Percentiles rank a stretch among this genome's conserved stretches.
These are phyloP conservation scores for Ambrosia artemisiifolia DNA, from an alignment of 129 eudicot species.

Conservation along the genomic window DNA sequence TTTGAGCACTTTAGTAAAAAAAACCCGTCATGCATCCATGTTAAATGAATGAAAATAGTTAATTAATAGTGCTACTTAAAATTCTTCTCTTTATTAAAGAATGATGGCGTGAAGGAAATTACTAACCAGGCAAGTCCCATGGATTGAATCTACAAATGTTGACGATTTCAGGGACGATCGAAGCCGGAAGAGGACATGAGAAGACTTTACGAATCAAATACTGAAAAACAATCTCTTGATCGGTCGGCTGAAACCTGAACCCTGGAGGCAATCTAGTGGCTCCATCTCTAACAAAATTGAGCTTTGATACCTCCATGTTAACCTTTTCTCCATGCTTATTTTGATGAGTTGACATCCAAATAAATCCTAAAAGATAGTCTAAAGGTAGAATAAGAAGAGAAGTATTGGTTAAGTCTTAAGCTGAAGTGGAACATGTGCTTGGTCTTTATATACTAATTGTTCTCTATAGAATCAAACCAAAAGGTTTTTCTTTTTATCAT, in stretches of 20 bases:
- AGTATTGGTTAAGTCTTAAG: slow-evolving; percentile 23
- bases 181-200: slow-evolving; percentile 77
- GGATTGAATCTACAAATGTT: slow-evolving; percentile 53
- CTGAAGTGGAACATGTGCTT: slow-evolving; percentile 21
- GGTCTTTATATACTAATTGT: slow-evolving; percentile 27
- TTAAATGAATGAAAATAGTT: slow-evolving; percentile 3
- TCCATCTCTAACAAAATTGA: slow-evolving; percentile 69
- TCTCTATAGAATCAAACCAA: slow-evolving; percentile 30
- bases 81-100: neutral
- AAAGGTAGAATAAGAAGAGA: neutral
- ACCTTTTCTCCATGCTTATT: slow-evolving; percentile 35
- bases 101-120: neutral
- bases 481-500: slow-evolving; percentile 37
- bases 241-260: slow-evolving; percentile 85
- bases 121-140: slow-evolving; percentile 78
- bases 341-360: slow-evolving; percentile 39
- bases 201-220: slow-evolving; percentile 68
- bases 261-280: slow-evolving; percentile 75
- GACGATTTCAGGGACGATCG: slow-evolving; percentile 65
- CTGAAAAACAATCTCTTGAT: slow-evolving; percentile 82
- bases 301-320: slow-evolving; percentile 39
- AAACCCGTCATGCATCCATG: neutral
- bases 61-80: neutral
- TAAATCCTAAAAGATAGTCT: slow-evolving; percentile 4
- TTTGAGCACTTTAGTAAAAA: too few relatives aligned